Base-by-base conservation (phyloP, 108 stramenopile genomes). In the Conticribra guillardii region DNA sequence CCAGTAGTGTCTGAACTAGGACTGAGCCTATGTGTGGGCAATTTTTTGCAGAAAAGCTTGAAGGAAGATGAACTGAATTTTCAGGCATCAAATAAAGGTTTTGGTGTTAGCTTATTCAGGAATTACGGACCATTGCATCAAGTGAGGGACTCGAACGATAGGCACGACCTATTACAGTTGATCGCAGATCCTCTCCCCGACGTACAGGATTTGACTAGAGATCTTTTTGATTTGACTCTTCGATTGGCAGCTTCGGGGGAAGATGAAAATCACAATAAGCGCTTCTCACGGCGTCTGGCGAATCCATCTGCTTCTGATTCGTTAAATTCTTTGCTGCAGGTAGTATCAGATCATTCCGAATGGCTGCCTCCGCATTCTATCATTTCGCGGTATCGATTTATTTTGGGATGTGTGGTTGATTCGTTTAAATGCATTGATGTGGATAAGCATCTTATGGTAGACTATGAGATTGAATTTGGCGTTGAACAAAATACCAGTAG, bases 1-100 rank as follows among this genome's bases (percentile, higher is more conserved):
- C 77, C 77, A 2, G 37, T 71, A 15, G 70, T 79, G 4, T 70
- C 77, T 15, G 77, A 79, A 57, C 58, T 79, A 27, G 77, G 77
- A 37, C 60, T 79, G 2, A 69, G 69, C 51, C 31, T 56, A 11
- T 79, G 77, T 41, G 52, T 79, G 1, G 52, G 60, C 31, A 71
- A 79, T 30, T 56, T 66, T 49, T 52, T 79, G 45, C 57, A 71
- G 29, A 60, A 60, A 31, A 19, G 33, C 32, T 51, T 19, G n/a
- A 17, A 41, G 23, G 19, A 47, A 19, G 45, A 52, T 16, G 30
- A 11, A 27, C 22, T 32, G 29, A 19, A 19, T 15, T 30, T 22
- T 50, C 50, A 31, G 22, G 28, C 11, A n/a, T 34, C 49, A 33
- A 17, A 48, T 7, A 1, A 19, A 21, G 63, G 18, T 19, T 44